Base-by-base conservation (phyloP, 202 grass and related monocot genomes). In the Eragrostis tef region DNA sequence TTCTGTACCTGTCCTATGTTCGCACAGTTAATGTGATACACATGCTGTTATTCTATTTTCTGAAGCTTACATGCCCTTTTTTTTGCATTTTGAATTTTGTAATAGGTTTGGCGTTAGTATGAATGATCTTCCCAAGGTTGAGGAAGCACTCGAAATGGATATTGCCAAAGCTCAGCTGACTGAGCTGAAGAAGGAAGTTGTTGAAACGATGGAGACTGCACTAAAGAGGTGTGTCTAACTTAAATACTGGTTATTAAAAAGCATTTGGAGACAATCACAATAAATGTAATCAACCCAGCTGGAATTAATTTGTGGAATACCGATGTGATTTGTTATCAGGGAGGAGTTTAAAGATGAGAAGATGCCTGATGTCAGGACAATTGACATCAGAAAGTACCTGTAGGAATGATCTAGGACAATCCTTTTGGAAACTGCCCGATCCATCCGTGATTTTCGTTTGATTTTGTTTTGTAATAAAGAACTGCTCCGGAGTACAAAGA, bases 281-380 rank as follows among this genome's bases (percentile, higher is more conserved):
- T 47, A 43, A 11, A 11, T 21, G 36, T 25, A 15, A 0, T 68
- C 6, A 20, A 64, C 12, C 22, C 6, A 11, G 6, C 2, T 74
- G 48, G 52, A 14, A 60, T 44, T n/a, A 13, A 45, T 4, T 77
- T 24, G 17, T 48, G 44, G 39, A 20, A 36, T 9, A 43, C 50
- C 46, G 15, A 46, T 3, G 19, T 29, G 2, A 20, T 82, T 76
- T 65, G 14, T 65, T 71, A 41, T 19, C 83, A 99, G 97, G 91
- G 96, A 99, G 83, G 96, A 99, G 81, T 99, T 99, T 41, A 90
- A 96, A 84, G 96, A 92, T 56, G 96, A 99, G 75, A 64, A 77
- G 85, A 93, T 96, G 90, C 89, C 90, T 87, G 91, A 96, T 72
- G 80, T 92, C n/a, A 95, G 67, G 85, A 86, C 80, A 39, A 51